Evolutionary conservation across 2,329 filamentous ascomycete genomes (phyloP).

Genomic region (Onygena corvina): DNA sequence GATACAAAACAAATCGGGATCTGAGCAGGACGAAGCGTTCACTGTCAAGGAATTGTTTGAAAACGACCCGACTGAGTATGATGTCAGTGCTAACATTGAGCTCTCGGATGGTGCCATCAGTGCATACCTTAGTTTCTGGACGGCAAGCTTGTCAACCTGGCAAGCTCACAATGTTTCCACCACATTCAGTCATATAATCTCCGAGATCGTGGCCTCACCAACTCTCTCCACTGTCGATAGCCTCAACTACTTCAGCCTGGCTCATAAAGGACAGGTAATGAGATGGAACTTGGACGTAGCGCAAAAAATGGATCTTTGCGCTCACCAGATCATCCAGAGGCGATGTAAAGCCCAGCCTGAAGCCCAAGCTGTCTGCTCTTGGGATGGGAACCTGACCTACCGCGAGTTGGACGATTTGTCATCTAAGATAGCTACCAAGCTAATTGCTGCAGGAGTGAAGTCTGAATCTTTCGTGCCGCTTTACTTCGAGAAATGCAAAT

Average conservation of each 20-base stretch:
- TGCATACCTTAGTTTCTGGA: constrained; percentile 5
- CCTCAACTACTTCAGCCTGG: background rate
- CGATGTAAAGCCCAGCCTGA: constrained; percentile 13
- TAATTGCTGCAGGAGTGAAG: constrained; percentile 8
- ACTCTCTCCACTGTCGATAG: background rate
- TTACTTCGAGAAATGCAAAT: constrained; percentile 15
- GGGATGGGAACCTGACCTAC: constrained; percentile 17
- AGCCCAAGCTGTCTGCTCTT: constrained; percentile 16
- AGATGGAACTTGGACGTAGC: background rate
- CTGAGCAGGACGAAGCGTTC: background rate
- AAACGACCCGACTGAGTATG: background rate
- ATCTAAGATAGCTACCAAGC: constrained; percentile 10
- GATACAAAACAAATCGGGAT: background rate
- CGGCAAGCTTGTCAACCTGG: background rate
- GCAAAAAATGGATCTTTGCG: constrained; percentile 2
- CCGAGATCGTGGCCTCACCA: background rate
- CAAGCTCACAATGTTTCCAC: constrained; percentile 3
- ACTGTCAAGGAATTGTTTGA: background rate
- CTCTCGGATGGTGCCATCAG: background rate
- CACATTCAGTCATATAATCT: constrained; percentile 2
- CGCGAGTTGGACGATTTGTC: constrained; percentile 17
- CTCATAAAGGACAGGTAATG: background rate
- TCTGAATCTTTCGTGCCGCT: constrained; percentile 12
- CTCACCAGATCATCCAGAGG: constrained; percentile 17
- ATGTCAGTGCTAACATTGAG: constrained; percentile 1